Conservation (phyloP, 495 filamentous ascomycete genomes). For the Neurospora sp. region DNA sequence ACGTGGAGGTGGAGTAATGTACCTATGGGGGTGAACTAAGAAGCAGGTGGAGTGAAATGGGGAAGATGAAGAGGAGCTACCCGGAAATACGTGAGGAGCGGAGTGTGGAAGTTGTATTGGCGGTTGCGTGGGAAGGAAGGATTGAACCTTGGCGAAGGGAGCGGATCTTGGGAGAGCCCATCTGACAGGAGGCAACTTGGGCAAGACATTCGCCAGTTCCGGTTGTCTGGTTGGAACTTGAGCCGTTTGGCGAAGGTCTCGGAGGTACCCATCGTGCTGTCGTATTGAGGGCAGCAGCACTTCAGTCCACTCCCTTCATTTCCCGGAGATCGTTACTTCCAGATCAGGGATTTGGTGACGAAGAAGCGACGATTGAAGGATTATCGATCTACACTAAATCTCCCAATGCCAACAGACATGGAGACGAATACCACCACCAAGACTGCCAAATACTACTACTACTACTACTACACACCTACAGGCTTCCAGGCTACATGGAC, state of each 20-base stretch:
- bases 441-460: no score
- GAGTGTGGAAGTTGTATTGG: no score
- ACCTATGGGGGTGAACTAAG: no score
- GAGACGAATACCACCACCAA: no score
- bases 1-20: no score
- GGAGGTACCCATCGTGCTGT: not conserved
- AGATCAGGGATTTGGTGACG: no score
- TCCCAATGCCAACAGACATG: no score
- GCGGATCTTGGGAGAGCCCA: not conserved
- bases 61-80: not conserved
- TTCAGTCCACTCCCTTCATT: not conserved
- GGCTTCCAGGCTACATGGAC: no score
- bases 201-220: not conserved
- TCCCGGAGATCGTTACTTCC: no score
- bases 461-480: not conserved
- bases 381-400: no score
- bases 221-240: not conserved
- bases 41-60: not conserved
- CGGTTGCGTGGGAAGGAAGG: not conserved
- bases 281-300: not conserved
- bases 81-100: no score
- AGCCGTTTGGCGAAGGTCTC: not conserved
- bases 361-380: no score
- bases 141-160: not conserved
- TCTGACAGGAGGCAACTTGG: not conserved